Conservation (phyloP, 2,329 filamentous ascomycete genomes). For the Botrytis sinoallii region DNA sequence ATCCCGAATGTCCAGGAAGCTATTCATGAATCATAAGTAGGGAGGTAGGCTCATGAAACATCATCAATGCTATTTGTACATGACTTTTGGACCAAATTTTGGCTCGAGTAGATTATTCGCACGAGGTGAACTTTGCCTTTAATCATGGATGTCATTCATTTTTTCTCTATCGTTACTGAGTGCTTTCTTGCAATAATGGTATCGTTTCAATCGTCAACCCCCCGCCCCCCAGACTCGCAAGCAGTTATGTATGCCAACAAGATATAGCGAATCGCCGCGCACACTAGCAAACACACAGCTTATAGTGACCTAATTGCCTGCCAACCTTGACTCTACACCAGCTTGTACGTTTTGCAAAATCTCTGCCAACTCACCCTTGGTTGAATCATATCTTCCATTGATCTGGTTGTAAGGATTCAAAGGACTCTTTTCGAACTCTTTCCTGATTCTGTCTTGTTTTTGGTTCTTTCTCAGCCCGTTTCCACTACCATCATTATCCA, state of each 20-base stretch:
- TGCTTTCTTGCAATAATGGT: background rate
- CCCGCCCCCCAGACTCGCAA: background rate
- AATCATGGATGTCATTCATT: conserved; percentile 16
- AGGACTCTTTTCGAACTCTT: conserved; percentile 92
- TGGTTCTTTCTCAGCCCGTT: conserved; percentile 77
- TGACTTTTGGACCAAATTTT: background rate
- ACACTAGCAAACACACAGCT: background rate
- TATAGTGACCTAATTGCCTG: conserved; percentile 29
- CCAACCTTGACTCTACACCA: conserved; percentile 72
- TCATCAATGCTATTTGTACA: background rate
- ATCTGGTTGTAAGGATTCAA: conserved; percentile 96
- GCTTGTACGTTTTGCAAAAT: conserved; percentile 63
- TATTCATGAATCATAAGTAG: conserved; percentile 2
- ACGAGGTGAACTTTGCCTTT: background rate
- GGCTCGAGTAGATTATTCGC: background rate
- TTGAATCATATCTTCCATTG: conserved; percentile 70
- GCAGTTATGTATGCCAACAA: background rate
- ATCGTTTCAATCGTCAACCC: conserved; percentile 10
- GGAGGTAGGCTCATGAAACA: background rate
- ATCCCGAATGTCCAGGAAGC: background rate
- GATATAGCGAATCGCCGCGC: background rate
- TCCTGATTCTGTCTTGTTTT: conserved; percentile 76
- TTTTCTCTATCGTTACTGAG: conserved; percentile 7
- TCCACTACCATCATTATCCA: conserved; percentile 73
- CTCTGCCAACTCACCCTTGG: conserved; percentile 69